phyloP scores from a whole-genome alignment of 208 protist species.

The Crithidia brevicula region DNA sequence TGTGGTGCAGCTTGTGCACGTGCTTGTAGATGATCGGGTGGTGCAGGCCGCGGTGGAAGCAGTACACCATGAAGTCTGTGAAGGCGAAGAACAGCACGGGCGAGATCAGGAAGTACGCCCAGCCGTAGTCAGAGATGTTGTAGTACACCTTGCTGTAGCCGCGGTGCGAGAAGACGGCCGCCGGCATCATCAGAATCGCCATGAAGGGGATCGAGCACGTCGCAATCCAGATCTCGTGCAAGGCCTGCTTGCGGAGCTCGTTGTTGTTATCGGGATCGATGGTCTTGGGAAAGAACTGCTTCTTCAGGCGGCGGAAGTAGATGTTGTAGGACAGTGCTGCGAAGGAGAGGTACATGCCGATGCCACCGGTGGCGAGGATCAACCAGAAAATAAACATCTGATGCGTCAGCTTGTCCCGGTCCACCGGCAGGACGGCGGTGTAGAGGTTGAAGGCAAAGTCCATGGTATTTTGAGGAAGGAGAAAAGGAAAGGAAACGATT shows the following conservation, averaged over 20 bases:
- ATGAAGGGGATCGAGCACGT: conserved; percentile 81
- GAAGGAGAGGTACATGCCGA: conserved; percentile 63
- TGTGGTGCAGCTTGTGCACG: conserved; percentile 94
- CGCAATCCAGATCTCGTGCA: conserved; percentile 81
- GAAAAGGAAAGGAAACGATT: conserved; percentile 3
- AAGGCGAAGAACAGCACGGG: conserved; percentile 87
- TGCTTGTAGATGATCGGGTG: conserved; percentile 89
- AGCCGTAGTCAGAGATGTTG: conserved; percentile 80
- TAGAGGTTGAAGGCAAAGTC: conserved; percentile 72
- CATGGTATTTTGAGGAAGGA: conserved; percentile 22
- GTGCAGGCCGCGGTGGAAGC: conserved; percentile 94
- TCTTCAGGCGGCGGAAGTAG: conserved; percentile 53
- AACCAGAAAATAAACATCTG: conserved; percentile 79
- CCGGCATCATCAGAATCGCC: conserved; percentile 78
- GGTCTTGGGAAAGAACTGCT: conserved; percentile 78
- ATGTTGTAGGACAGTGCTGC: conserved; percentile 61
- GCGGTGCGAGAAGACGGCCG: conserved; percentile 66
- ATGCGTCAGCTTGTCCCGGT: conserved; percentile 49
- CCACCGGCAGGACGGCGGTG: conserved; percentile 61
- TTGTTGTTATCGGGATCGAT: conserved; percentile 51
- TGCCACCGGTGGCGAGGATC: conserved; percentile 68
- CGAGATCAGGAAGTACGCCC: conserved; percentile 67
- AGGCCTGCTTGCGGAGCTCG: conserved; percentile 57
- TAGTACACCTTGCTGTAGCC: conserved; percentile 85
- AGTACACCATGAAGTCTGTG: conserved; percentile 95